These are phyloP conservation scores for Elsinoe australis DNA, from an alignment of 2,329 filamentous ascomycete genomes.

Conservation along the genomic window DNA sequence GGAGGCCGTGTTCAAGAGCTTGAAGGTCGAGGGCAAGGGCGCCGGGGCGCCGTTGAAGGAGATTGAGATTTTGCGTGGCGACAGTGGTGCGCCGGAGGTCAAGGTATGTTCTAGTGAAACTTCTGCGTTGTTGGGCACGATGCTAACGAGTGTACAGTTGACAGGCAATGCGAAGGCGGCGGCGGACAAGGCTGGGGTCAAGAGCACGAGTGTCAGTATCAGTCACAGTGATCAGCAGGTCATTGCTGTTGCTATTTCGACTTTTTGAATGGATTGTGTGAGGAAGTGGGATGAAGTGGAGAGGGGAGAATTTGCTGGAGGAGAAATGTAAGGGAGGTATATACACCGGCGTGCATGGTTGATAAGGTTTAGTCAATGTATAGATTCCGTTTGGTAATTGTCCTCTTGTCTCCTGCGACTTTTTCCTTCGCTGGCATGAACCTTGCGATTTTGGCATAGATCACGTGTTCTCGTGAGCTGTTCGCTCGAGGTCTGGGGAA, in stretches of 20 bases:
- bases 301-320: no score
- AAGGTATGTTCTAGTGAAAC: conserved; percentile 53
- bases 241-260: conserved; percentile 68
- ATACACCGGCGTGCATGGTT: no score
- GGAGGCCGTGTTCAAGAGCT: conserved; percentile 96
- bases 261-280: no score
- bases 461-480: no score
- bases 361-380: no score
- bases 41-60: conserved; percentile 86
- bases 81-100: conserved; percentile 75
- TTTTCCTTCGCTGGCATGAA: no score
- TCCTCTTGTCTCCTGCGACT: no score
- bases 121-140: neutral
- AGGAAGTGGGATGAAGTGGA: no score
- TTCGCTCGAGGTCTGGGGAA: no score
- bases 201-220: conserved; percentile 84
- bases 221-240: conserved; percentile 93
- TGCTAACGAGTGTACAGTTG: conserved; percentile 51
- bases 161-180: conserved; percentile 75
- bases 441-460: no score
- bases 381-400: no score
- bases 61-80: conserved; percentile 81
- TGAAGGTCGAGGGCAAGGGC: conserved; percentile 79
- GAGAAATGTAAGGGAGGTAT: no score
- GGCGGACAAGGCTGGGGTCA: conserved; percentile 79